Percentiles rank a stretch among this genome's conserved stretches.
phyloP scores from a whole-genome alignment of 495 filamentous ascomycete species.

The Staphylotrichum longicolle region DNA sequence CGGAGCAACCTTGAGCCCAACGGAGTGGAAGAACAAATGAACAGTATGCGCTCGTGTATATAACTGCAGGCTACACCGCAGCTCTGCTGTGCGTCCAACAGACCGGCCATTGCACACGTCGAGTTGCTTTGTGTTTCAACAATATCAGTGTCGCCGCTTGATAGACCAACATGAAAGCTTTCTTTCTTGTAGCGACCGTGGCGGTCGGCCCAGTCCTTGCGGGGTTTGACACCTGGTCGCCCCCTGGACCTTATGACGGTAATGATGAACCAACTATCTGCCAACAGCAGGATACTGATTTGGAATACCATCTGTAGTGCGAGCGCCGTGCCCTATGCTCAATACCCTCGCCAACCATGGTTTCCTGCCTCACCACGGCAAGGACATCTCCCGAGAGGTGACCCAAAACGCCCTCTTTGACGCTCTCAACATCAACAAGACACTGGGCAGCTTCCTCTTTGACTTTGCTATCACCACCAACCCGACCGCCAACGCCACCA shows the following conservation, averaged over 20 bases:
- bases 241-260: constrained; percentile 12
- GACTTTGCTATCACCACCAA: constrained; percentile 46
- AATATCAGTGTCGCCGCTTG: too few species aligned
- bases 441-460: constrained; percentile 40
- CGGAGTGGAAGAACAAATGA: too few species aligned
- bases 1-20: too few species aligned
- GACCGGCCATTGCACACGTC: too few species aligned
- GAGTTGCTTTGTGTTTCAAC: too few species aligned
- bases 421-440: constrained; percentile 45
- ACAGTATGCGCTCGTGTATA: too few species aligned
- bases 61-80: too few species aligned
- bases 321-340: constrained; percentile 42
- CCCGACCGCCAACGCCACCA: constrained; percentile 50
- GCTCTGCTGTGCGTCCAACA: too few species aligned
- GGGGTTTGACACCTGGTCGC: constrained; percentile 10
- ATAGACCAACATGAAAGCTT: constrained; percentile 2
- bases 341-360: constrained; percentile 43
- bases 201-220: constrained; percentile 5
- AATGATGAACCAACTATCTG: not conserved
- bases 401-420: constrained; percentile 37
- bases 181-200: not conserved
- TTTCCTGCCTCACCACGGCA: constrained; percentile 39
- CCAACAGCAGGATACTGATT: not conserved
- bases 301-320: constrained; percentile 16
- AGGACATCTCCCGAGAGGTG: constrained; percentile 37